Base-by-base conservation (phyloP, 768 basidiomycete genomes). In the Mycena belliarum region DNA sequence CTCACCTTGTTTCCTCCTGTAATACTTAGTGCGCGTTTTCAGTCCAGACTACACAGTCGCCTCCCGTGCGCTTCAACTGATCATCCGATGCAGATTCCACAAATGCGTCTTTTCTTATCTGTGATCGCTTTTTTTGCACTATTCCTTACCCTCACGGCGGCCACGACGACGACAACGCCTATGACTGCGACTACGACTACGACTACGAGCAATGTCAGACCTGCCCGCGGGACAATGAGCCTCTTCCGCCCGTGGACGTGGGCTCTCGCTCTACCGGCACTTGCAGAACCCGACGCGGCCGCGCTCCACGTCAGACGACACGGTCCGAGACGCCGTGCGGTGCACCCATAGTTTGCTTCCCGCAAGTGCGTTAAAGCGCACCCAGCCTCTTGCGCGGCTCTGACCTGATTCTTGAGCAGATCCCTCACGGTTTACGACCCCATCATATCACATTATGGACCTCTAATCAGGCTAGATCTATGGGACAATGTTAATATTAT, bases 221-320 rank as follows among this genome's bases (percentile, higher is more conserved):
- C 29, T 32, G 29, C 29, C 7, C 43, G 25, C 10, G 24, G 24
- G 16, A 23, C 48, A 18, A 58, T 47, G 40, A 48, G 45, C 51
- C n/a, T 58, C 18, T 47, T 58, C 46, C 57, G 57, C 14, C 57
- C 57, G 7, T 58, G 57, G 57, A 52, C 57, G n/a, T 52, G 50
- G 50, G 26, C 40, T 2, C 24, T 58, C 1, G 28, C 57, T 3
- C 40, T 58, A 6, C 20, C 50, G 23, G 46, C 29, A 23, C 1
- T 37, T 14, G 23, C 38, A 10, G 29, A 46, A 32, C 16, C 35
- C 29, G 43, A 47, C 24, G 50, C 57, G 16, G 29, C 40, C 7
- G 20, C 44, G 26, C 35, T 15, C 11, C 51, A 52, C 6, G 57
- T 58, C 23, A 43, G 57, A 26, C 50, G 51, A 21, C 57, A 58